phyloP scores from a whole-genome alignment of 2,329 filamentous ascomycete genomes.

The Xylariaceae sp. region DNA sequence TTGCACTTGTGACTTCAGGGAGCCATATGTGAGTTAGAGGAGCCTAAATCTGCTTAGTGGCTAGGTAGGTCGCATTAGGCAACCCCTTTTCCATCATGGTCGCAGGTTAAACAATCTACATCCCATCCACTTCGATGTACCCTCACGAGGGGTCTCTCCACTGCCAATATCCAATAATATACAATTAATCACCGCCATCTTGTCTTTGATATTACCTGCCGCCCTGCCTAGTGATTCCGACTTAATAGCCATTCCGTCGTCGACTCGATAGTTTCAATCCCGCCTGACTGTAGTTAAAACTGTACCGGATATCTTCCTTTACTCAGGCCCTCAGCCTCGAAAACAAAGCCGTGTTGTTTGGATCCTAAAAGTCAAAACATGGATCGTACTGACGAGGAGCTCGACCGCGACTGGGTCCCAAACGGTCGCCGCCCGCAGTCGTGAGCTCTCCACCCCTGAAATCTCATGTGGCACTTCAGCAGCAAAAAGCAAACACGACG shows the following conservation, averaged over 20 bases:
- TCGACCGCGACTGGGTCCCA: slow-evolving; percentile 75
- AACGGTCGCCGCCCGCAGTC: slow-evolving; percentile 74
- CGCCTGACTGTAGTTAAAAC: too few relatives aligned
- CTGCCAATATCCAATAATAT: slow-evolving; percentile 14
- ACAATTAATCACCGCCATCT: slow-evolving; percentile 15
- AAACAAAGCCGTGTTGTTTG: too few relatives aligned
- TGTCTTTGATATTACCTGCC: slow-evolving; percentile 12
- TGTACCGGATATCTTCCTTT: too few relatives aligned
- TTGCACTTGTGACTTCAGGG: too few relatives aligned
- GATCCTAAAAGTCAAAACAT: too few relatives aligned
- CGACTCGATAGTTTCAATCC: too few relatives aligned
- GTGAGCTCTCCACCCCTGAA: too few relatives aligned
- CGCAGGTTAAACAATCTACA: slow-evolving; percentile 16
- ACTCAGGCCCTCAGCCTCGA: too few relatives aligned
- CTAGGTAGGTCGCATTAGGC: too few relatives aligned
- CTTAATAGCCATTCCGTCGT: slow-evolving; percentile 4
- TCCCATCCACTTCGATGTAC: slow-evolving; percentile 9
- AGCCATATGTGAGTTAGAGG: too few relatives aligned
- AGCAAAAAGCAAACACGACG: too few relatives aligned
- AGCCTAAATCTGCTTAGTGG: background rate
- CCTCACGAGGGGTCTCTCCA: slow-evolving; percentile 15
- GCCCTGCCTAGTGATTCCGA: slow-evolving; percentile 15
- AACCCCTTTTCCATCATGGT: slow-evolving; percentile 19
- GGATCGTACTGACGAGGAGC: slow-evolving; percentile 57
- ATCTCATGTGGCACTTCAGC: too few relatives aligned